Evolutionary conservation across 495 filamentous ascomycete species (phyloP).

Genomic region (Hyaloscypha variabilis): DNA sequence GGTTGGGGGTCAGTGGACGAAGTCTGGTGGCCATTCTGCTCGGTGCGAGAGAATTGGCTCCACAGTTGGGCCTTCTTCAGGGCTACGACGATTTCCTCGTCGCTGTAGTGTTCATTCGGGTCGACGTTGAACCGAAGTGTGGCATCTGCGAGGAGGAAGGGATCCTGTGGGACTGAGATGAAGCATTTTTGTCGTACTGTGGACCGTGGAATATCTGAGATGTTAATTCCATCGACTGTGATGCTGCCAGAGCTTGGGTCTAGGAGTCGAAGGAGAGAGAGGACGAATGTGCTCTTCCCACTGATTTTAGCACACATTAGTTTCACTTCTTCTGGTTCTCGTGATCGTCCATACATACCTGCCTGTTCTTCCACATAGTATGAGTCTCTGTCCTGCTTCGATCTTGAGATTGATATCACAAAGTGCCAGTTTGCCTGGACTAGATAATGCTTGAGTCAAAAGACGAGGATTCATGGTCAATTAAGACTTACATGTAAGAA

Average conservation of each 20-base stretch:
- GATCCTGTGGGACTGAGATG: constrained; percentile 60
- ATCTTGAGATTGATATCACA: constrained; percentile 32
- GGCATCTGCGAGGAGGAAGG: constrained; percentile 58
- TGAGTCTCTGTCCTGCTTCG: constrained; percentile 27
- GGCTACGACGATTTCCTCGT: constrained; percentile 17
- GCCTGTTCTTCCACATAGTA: constrained; percentile 26
- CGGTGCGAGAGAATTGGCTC: constrained; percentile 27
- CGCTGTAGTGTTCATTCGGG: constrained; percentile 9
- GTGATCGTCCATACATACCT: constrained; percentile 1
- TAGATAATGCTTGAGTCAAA: not conserved
- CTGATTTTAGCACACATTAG: not conserved
- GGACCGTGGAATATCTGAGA: constrained; percentile 10
- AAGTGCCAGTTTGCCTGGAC: not conserved
- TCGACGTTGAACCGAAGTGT: constrained; percentile 62
- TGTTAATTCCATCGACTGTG: constrained; percentile 32
- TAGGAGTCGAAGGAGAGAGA: constrained; percentile 39
- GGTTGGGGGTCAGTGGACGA: not conserved
- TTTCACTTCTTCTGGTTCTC: not conserved
- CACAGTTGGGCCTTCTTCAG: constrained; percentile 21
- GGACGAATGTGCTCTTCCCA: constrained; percentile 38
- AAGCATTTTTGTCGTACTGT: constrained; percentile 32
- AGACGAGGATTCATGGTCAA: not conserved
- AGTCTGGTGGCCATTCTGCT: not conserved
- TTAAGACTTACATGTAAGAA: constrained; percentile 31
- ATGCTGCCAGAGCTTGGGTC: constrained; percentile 26